Evolutionary conservation across 1,139 yeast species (phyloP), one percentile per base, ranked within the genome.

Genomic region (Scheffersomyces stambukii): DNA sequence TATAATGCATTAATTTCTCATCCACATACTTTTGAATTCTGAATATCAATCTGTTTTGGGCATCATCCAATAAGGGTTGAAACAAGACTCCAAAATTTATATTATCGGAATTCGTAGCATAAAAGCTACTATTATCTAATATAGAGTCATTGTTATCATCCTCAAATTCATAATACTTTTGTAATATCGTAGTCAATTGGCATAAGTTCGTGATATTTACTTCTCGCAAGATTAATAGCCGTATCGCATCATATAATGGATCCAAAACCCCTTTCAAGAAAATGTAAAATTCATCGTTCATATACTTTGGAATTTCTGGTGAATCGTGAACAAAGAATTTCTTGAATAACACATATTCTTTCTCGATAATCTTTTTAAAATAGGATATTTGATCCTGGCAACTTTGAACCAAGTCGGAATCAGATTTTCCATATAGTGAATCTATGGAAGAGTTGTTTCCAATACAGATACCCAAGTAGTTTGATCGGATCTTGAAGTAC

Each of bases 1-100:
- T 74, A 46, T 82, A 85, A 23, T 70, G 72, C 17, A 75, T 70
- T 32, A 86, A 75, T 35, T 77, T 79, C 21, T 73, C 70, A 41
- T 83, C 93, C 21, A 83, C 75, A 42, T 73, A 79, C 6, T 74
- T 67, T 47, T 86, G 94, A 5, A 83, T 80, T 43, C 91, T 65
- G 54, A 88, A 84, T 2, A 86, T 79, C 24, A 89, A 62, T 35
- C 96, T 64, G 3, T 86, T 70, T 53, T 89, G 96, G 1, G 81
- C 75, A 44, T 84, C 95, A 35, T 77, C 76, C 14, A 83, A 54
- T 8, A 88, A 70, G 0, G 95, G 88, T 36, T 74, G 75, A 42
- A 84, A 80, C 5, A 85, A 59, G 24, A 64, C 66, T 8, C 81
- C 83, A 36, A 70, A 69, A 37, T 75, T 67, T 11, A 75, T 55